Evolutionary conservation across 2,329 filamentous ascomycete genomes (phyloP), one percentile per base, ranked within the genome.

Genomic region (Pseudogymnoascus sp.): DNA sequence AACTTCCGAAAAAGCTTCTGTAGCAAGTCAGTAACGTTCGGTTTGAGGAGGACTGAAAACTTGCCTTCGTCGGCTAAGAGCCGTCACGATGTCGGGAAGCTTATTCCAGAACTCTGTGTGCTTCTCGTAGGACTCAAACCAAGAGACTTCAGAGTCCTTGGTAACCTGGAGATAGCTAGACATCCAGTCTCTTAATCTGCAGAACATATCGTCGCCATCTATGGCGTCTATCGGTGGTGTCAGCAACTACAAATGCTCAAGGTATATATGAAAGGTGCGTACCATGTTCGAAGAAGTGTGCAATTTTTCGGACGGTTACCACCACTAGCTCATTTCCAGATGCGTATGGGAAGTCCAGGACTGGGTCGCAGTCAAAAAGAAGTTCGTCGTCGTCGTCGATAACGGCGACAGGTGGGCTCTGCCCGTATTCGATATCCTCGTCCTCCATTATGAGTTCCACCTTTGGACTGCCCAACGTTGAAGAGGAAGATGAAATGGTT

Each of bases 61-160:
- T 65, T 73, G 81, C 80, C 74, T 77, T 61, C 77, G 74, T 35
- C 66, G 69, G 54, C 67, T 71, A 20, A 79, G 67, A 7, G 69
- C 69, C 68, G 71, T 75, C 16, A 84, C 73, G 8, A 86, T 66
- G 0, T 80, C 78, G 0, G 84, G 81, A 25, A 86, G 74, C 2
- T 70, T 63, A 33, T 70, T 65, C 84, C 84, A 87, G 65, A 86
- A 80, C 3, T 73, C 67, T 35, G 69, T 74, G 62, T 84, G 73
- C 33, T 74, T 72, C 14, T 70, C 71, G 61, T 76, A 80, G 1
- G 78, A 77, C 25, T 78, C 73, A n/a, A 76, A 68, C 5, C 78
- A 73, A 2, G 68, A 66, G 9, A 73, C 68, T 22, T 71, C 67
- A 16, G 73, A 72, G 18, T 67, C 66, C 35, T 67, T 69, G 36